Evolutionary conservation across 352 stramenopile genomes (phyloP).

Genomic region (Phytophthora rubi): DNA sequence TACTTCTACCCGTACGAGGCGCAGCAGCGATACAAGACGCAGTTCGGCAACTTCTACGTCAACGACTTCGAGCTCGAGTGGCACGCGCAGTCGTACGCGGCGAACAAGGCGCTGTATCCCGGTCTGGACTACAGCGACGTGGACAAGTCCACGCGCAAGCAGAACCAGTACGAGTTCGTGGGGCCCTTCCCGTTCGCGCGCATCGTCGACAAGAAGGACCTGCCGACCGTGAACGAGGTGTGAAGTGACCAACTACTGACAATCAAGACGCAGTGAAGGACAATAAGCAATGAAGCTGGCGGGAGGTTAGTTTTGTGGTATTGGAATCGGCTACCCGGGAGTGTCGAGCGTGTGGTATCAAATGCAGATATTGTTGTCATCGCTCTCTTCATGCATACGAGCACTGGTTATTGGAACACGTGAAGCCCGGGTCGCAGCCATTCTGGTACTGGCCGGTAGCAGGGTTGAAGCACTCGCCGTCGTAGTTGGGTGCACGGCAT

Average conservation of each 20-base stretch:
- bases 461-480: slow-evolving; percentile 42
- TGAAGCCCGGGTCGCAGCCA: slow-evolving; percentile 28
- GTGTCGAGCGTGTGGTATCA: no score
- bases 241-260: not conserved
- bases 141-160: slow-evolving; percentile 62
- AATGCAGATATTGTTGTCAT: no score
- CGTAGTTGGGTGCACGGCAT: slow-evolving; percentile 29
- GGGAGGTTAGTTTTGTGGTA: no score
- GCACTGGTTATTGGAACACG: slow-evolving; percentile 30
- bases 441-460: slow-evolving; percentile 24
- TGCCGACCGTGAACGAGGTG: slow-evolving; percentile 23
- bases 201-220: slow-evolving; percentile 53
- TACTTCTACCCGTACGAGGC: slow-evolving; percentile 83
- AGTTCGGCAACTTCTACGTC: slow-evolving; percentile 74
- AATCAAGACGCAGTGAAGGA: not conserved
- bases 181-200: slow-evolving; percentile 74
- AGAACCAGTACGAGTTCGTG: slow-evolving; percentile 71
- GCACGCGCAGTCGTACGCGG: slow-evolving; percentile 68
- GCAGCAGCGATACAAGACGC: slow-evolving; percentile 55
- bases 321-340: no score
- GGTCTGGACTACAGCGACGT: slow-evolving; percentile 69
- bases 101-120: slow-evolving; percentile 57
- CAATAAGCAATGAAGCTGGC: no score
- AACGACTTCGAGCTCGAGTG: slow-evolving; percentile 78
- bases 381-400: not conserved